A percentile compares a stretch with the other conserved stretches of the same genome.
phyloP scores from a whole-genome alignment of 306 rosid genomes.

The Alnus rubra region DNA sequence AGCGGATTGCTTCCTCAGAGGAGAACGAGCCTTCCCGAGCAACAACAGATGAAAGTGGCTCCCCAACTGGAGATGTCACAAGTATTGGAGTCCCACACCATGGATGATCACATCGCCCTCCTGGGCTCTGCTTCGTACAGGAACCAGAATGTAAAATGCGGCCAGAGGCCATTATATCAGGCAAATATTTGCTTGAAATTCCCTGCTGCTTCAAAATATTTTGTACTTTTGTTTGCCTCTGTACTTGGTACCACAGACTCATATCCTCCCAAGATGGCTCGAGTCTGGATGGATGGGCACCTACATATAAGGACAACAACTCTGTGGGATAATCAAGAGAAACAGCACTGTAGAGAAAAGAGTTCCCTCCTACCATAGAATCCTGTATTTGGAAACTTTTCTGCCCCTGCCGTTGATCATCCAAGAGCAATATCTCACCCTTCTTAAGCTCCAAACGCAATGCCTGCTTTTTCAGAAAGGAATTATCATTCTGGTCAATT shows the following conservation, averaged over 20 bases:
- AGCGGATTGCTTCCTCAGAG: conserved; percentile 67
- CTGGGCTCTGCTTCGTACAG: conserved; percentile 71
- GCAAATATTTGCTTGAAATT: conserved; percentile 65
- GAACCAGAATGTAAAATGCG: conserved; percentile 77
- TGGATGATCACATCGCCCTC: conserved; percentile 83
- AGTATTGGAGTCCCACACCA: conserved; percentile 93
- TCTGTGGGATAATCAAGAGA: conserved; percentile 61
- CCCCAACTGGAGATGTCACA: conserved; percentile 85
- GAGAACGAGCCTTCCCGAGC: conserved; percentile 63
- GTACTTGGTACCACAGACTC: conserved; percentile 98
- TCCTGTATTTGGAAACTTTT: conserved; percentile 82
- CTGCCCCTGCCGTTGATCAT: conserved; percentile 76
- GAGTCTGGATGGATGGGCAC: conserved; percentile 82
- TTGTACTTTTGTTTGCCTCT: conserved; percentile 90
- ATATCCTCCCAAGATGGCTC: conserved; percentile 97
- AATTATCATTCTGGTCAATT: conserved; percentile 54
- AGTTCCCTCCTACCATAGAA: conserved; percentile 61
- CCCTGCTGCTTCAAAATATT: conserved; percentile 75
- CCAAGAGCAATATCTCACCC: conserved; percentile 64
- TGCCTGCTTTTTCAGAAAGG: conserved; percentile 40
- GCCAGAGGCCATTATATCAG: conserved; percentile 82
- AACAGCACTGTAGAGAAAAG: conserved; percentile 64
- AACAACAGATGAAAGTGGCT: conserved; percentile 58
- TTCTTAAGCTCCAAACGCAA: conserved; percentile 57
- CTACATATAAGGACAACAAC: conserved; percentile 64